Base-by-base conservation (phyloP, 495 filamentous ascomycete species). In the Glutinoglossum americanum region DNA sequence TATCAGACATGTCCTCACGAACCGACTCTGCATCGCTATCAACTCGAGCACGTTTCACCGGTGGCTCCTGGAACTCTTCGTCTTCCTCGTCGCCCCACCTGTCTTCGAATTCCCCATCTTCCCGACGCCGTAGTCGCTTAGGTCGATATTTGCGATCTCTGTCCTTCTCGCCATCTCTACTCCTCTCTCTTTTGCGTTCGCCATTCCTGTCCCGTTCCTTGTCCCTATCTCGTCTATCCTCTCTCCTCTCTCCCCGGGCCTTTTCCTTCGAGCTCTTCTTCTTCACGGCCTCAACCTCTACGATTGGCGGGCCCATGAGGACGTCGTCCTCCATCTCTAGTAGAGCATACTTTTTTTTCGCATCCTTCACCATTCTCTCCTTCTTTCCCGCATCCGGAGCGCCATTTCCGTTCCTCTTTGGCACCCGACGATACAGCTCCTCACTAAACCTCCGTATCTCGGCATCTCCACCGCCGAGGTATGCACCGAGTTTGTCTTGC, bases 281-380 rank as follows among this genome's bases (percentile, higher is more conserved):
- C 25, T 25, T 39, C 21, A 27, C 7, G 3, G 17, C 49, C 13
- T 53, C 13, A 53, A 17, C 49, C 49, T 53, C 19, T 21, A 53
- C 7, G 6, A 53, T 6, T 17, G 62, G 57, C 15, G 32, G 26
- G 27, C 55, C 37, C n/a, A 55, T 25, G 23, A 54, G 37, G 11
- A 77, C 72, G 6, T 83, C 83, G 30, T 87, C 85, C 51, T 83
- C 84, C 87, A 93, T 93, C 11, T 87, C 82, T 41, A 94, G 72
- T 25, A 94, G 74, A 10, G 80, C 76, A 67, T 94, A 94, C 63
- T 80, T 83, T 69, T 88, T 92, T 64, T 70, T 75, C 51, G 35
- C 54, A 33, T 66, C 60, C 45, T 57, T 60, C 30, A 54, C 59
- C 62, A 15, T 57, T 57, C 27, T 58, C 30, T 35, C 61, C 37